These are phyloP conservation scores for Brassica juncea DNA, from an alignment of 345 rosid genomes.

Conservation along the genomic window DNA sequence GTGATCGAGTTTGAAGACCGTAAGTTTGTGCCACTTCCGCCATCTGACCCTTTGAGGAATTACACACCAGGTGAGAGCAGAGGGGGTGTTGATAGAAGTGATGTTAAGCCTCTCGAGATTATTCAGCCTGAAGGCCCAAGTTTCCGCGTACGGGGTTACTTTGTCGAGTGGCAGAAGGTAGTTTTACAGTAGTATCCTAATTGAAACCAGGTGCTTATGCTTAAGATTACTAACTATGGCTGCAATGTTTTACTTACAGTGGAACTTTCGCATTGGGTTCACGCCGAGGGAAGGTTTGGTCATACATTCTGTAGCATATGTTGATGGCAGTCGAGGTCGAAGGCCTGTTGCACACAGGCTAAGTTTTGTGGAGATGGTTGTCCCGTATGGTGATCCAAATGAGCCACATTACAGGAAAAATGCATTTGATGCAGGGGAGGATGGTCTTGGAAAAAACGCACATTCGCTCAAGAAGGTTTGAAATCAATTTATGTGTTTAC, in stretches of 20 bases:
- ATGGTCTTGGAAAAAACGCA: constrained; percentile 92
- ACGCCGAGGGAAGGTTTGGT: constrained; percentile 91
- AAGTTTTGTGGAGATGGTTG: constrained; percentile 96
- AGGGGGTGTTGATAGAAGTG: constrained; percentile 94
- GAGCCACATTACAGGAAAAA: constrained; percentile 92
- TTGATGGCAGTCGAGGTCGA: constrained; percentile 88
- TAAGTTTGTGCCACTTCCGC: constrained; percentile 84
- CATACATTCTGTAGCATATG: constrained; percentile 84
- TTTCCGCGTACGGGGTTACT: constrained; percentile 77
- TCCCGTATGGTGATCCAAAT: constrained; percentile 95
- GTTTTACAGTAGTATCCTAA: neutral
- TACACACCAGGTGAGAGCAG: constrained; percentile 85
- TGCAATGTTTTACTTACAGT: constrained; percentile 51
- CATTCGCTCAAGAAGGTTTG: constrained; percentile 88
- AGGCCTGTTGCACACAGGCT: constrained; percentile 88
- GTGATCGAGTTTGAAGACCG: constrained; percentile 87
- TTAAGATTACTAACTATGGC: constrained; percentile 16
- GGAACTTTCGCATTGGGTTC: constrained; percentile 97
- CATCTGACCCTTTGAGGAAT: constrained; percentile 86
- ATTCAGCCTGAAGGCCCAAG: constrained; percentile 95
- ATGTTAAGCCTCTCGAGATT: constrained; percentile 80
- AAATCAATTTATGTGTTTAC: constrained; percentile 18
- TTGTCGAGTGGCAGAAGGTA: constrained; percentile 95
- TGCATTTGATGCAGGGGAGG: constrained; percentile 98
- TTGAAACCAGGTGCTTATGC: neutral